Conservation (phyloP, 768 basidiomycete species). For the Melanogaster broomeanus region DNA sequence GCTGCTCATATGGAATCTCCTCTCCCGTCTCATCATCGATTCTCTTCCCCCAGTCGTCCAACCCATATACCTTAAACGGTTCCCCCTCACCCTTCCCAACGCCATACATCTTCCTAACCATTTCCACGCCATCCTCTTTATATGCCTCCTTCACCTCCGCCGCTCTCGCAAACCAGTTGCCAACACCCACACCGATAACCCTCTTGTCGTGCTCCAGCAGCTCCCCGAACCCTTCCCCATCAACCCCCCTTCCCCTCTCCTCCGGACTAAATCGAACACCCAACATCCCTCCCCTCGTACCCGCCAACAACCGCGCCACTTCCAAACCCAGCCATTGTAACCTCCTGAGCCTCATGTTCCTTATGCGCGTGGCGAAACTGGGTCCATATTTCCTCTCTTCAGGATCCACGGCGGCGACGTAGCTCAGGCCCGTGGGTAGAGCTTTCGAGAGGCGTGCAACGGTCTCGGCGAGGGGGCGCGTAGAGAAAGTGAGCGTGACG, state of each 20-base stretch:
- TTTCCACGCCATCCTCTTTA: conserved; percentile 13
- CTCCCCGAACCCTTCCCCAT: conserved; percentile 39
- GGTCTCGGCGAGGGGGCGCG: conserved; percentile 41
- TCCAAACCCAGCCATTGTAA: conserved; percentile 30
- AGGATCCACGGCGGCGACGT: conserved; percentile 30
- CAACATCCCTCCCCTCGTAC: conserved; percentile 38
- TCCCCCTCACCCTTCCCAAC: neutral
- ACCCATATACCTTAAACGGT: conserved; percentile 25
- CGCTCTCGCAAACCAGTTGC: conserved; percentile 30
- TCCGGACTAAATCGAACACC: conserved; percentile 35
- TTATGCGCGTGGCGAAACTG: conserved; percentile 35
- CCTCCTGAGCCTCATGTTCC: conserved; percentile 36
- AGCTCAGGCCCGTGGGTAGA: conserved; percentile 37
- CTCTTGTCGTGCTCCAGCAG: conserved; percentile 33
- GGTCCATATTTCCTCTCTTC: conserved; percentile 36
- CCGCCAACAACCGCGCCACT: conserved; percentile 33
- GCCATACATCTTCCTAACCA: conserved; percentile 7
- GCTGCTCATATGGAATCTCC: conserved; percentile 24
- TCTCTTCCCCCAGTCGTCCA: conserved; percentile 25
- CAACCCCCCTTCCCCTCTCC: conserved; percentile 35
- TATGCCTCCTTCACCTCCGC: conserved; percentile 21
- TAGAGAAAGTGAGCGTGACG: conserved; percentile 41
- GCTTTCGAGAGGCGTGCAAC: conserved; percentile 35
- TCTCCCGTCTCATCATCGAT: conserved; percentile 19
- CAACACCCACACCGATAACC: conserved; percentile 36